phyloP scores from a whole-genome alignment of 2,329 filamentous ascomycete species.

The Exophiala xenobiotica region DNA sequence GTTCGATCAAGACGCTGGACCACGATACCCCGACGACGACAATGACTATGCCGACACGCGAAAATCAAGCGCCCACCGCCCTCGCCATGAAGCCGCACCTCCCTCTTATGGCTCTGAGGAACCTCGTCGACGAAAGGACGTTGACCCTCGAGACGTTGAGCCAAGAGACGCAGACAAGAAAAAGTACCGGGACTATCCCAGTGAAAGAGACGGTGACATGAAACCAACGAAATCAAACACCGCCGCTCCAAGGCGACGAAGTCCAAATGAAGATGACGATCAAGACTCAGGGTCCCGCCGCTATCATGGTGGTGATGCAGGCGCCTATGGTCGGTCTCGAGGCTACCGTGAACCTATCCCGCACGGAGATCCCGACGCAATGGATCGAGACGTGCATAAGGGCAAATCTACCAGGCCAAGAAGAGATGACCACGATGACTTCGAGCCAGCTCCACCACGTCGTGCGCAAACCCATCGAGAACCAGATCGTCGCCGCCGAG shows the following conservation, averaged over 20 bases:
- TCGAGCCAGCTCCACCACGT: conserved; percentile 16
- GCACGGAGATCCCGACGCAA: conserved; percentile 4
- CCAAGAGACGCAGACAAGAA: conserved; percentile 14
- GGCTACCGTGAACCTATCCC: conserved; percentile 22
- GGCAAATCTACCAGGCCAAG: conserved; percentile 3
- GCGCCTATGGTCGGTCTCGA: conserved; percentile 20
- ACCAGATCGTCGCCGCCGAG: conserved; percentile 18
- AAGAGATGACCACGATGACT: conserved; percentile 21
- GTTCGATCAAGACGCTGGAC: conserved; percentile 12
- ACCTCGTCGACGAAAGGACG: not conserved
- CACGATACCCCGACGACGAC: conserved; percentile 14
- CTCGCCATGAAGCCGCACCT: conserved; percentile 21
- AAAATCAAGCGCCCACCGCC: conserved; percentile 12
- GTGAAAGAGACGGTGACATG: conserved; percentile 9
- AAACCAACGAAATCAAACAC: conserved; percentile 19
- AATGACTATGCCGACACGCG: conserved; percentile 9
- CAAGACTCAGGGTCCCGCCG: conserved; percentile 8
- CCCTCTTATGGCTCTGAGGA: not conserved
- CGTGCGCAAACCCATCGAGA: conserved; percentile 19
- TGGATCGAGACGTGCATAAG: conserved; percentile 8
- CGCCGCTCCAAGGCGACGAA: conserved; percentile 17
- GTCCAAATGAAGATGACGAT: conserved; percentile 18
- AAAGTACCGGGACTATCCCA: conserved; percentile 17
- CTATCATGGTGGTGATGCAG: conserved; percentile 7
- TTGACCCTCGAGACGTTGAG: conserved; percentile 17